These are phyloP conservation scores for Neocatenulostroma microsporum DNA, from an alignment of 2,329 filamentous ascomycete species.

Conservation along the genomic window DNA sequence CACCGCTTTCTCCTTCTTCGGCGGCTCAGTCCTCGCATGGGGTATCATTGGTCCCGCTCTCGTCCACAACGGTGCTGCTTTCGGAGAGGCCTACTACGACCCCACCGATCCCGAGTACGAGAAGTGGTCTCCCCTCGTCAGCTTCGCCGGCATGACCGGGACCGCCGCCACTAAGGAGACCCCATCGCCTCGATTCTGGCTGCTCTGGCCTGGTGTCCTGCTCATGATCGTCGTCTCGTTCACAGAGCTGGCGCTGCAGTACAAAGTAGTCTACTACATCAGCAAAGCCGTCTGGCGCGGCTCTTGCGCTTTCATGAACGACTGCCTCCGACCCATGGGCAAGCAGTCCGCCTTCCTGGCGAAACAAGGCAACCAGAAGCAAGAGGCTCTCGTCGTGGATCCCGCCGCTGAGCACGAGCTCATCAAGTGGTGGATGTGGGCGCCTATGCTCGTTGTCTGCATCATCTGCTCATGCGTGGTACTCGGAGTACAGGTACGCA, in stretches of 20 bases:
- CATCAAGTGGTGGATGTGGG: constrained; percentile 49
- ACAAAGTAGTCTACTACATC: constrained; percentile 39
- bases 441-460: constrained; percentile 38
- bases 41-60: constrained; percentile 51
- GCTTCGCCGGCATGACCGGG: constrained; percentile 33
- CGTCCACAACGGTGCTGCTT: constrained; percentile 45
- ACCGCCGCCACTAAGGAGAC: constrained; percentile 33
- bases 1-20: constrained; percentile 51
- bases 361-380: constrained; percentile 31
- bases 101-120: constrained; percentile 14
- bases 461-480: constrained; percentile 44
- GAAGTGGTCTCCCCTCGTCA: constrained; percentile 38
- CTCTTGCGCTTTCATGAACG: constrained; percentile 37
- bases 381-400: constrained; percentile 44
- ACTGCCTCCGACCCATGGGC: constrained; percentile 32
- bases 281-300: constrained; percentile 45
- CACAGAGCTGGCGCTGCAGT: constrained; percentile 29
- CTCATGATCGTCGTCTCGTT: constrained; percentile 46
- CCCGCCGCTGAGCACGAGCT: constrained; percentile 41
- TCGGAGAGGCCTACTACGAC: constrained; percentile 35
- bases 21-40: constrained; percentile 50
- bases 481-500: constrained; percentile 42
- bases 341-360: constrained; percentile 38
- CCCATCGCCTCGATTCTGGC: constrained; percentile 46
- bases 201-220: constrained; percentile 46